phyloP scores from a whole-genome alignment of 768 basidiomycete species.

The Pleurotus salmoneostramineus region DNA sequence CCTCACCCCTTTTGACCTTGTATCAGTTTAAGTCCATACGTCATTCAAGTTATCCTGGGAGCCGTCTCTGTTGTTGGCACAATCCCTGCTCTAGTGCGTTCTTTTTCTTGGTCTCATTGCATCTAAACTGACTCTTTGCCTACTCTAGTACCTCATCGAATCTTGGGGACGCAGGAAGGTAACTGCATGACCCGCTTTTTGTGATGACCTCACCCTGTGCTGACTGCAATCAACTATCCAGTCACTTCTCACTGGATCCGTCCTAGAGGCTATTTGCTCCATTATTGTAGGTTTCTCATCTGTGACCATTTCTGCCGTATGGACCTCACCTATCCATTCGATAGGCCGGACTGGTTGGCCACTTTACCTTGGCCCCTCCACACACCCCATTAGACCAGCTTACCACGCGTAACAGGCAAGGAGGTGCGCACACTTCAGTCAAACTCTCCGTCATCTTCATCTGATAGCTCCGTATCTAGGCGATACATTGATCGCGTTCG shows the following conservation, averaged over 20 bases:
- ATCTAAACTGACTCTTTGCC: not conserved
- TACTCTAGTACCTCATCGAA: constrained; percentile 54
- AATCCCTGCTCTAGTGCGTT: constrained; percentile 57
- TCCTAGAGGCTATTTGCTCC: constrained; percentile 56
- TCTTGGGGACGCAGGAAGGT: constrained; percentile 69
- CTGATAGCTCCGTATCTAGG: constrained; percentile 28
- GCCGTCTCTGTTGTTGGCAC: constrained; percentile 71
- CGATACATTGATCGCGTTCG: constrained; percentile 68
- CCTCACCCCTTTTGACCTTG: not conserved
- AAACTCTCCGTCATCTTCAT: not conserved
- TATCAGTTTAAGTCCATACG: constrained; percentile 56
- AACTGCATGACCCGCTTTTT: constrained; percentile 9
- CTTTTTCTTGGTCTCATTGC: not conserved
- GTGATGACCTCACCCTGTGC: not conserved
- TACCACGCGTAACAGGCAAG: constrained; percentile 52
- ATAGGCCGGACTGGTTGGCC: constrained; percentile 68
- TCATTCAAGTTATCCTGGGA: constrained; percentile 75
- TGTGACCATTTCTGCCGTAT: not conserved
- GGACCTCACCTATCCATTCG: not conserved
- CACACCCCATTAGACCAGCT: constrained; percentile 43
- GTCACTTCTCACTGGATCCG: constrained; percentile 64
- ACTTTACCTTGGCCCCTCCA: constrained; percentile 56
- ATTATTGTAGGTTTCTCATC: constrained; percentile 42
- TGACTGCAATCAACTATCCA: constrained; percentile 15
- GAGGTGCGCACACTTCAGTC: constrained; percentile 24